Evolutionary conservation across 495 filamentous ascomycete species (phyloP).

Genomic region (Penicillium herquei): DNA sequence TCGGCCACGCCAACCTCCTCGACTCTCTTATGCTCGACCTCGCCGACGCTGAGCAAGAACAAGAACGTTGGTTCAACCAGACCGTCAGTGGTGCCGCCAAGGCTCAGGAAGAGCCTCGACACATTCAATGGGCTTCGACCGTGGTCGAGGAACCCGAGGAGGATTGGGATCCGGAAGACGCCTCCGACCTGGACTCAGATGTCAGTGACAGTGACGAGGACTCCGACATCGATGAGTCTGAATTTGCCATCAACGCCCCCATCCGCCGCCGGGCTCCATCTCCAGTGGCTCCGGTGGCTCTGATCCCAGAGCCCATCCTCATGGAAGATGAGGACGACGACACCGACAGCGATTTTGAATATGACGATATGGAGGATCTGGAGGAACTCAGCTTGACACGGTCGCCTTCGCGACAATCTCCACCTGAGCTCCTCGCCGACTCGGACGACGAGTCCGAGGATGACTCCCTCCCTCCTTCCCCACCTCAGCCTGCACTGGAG

Average conservation of each 20-base stretch:
- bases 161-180: conserved; percentile 64
- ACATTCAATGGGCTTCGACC: conserved; percentile 86
- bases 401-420: conserved; percentile 68
- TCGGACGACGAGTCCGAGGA: conserved; percentile 68
- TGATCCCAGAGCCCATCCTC: conserved; percentile 38
- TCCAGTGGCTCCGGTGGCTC: conserved; percentile 33
- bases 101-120: conserved; percentile 54
- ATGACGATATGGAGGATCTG: conserved; percentile 65
- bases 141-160: conserved; percentile 73
- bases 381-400: conserved; percentile 69
- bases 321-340: conserved; percentile 53
- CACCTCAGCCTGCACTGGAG: conserved; percentile 62
- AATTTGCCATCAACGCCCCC: conserved; percentile 36
- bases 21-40: conserved; percentile 96
- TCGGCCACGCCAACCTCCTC: conserved; percentile 96
- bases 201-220: conserved; percentile 62
- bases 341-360: conserved; percentile 52
- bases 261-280: conserved; percentile 40
- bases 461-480: conserved; percentile 81
- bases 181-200: conserved; percentile 53
- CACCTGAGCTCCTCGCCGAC: conserved; percentile 76
- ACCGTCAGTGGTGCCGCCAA: conserved; percentile 74
- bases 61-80: conserved; percentile 98
- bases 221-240: conserved; percentile 48
- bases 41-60: conserved; percentile 88